A percentile compares a stretch with the other conserved stretches of the same genome.
phyloP scores from a whole-genome alignment of 2,329 filamentous ascomycete species.

The Huntiella moniliformis region DNA sequence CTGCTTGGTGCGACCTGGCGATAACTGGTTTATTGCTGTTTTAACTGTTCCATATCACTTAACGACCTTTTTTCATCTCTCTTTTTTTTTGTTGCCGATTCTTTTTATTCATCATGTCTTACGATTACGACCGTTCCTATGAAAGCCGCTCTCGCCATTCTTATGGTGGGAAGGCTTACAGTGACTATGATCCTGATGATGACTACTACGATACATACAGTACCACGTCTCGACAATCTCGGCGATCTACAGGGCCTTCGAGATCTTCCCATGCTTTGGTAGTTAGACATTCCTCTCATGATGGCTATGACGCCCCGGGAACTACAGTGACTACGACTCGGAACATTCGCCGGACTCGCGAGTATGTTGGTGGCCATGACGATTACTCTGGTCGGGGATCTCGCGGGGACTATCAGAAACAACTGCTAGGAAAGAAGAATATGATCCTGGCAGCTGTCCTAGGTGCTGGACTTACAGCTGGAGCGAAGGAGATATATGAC shows the following conservation, averaged over 20 bases:
- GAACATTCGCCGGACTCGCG: constrained; percentile 39
- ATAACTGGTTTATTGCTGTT: too few relatives aligned
- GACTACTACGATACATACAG: constrained; percentile 7
- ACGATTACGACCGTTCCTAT: constrained; percentile 27
- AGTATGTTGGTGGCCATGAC: constrained; percentile 25
- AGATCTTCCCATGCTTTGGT: constrained; percentile 2
- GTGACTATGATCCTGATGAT: constrained; percentile 1
- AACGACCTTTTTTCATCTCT: neutral
- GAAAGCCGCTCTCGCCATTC: constrained; percentile 21
- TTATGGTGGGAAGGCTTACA: constrained; percentile 17
- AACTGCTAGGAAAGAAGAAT: constrained; percentile 41
- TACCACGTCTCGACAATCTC: constrained; percentile 3
- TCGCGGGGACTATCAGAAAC: constrained; percentile 30
- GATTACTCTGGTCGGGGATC: constrained; percentile 37
- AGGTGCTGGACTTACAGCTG: constrained; percentile 44
- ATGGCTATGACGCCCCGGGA: neutral
- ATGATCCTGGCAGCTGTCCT: constrained; percentile 49
- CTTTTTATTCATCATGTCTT: constrained; percentile 23
- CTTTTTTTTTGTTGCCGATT: neutral
- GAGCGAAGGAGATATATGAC: constrained; percentile 47
- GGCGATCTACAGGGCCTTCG: neutral
- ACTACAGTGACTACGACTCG: constrained; percentile 15
- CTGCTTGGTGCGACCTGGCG: neutral
- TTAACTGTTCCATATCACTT: too few relatives aligned
- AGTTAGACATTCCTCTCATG: constrained; percentile 11